These are phyloP conservation scores for Nemophila menziesii DNA, from an alignment of 257 asterid species.

Conservation along the genomic window DNA sequence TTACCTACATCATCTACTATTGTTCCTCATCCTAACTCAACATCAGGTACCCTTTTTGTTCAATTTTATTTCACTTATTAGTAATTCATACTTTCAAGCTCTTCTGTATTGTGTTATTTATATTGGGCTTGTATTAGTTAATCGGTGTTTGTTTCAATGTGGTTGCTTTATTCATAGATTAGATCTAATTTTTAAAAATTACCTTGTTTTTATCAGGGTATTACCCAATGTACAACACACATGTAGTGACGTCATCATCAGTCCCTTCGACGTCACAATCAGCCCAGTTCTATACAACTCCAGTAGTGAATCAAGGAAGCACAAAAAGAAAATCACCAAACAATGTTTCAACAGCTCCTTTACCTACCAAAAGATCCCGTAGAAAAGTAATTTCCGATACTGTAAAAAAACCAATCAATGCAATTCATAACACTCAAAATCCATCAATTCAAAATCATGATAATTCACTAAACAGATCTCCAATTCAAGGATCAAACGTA, in stretches of 20 bases:
- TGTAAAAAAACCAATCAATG: conserved; percentile 31
- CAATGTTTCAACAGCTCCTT: conserved; percentile 20
- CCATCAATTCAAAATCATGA: conserved; percentile 17
- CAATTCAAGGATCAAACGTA: conserved; percentile 50
- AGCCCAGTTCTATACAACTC: conserved; percentile 31
- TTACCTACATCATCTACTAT: conserved; percentile 17
- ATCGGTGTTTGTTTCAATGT: conserved; percentile 1
- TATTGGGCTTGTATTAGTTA: not conserved
- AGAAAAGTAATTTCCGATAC: conserved; percentile 31
- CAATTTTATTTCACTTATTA: no score
- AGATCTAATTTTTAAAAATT: not conserved
- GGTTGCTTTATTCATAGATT: not conserved
- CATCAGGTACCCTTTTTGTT: no score
- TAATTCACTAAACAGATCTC: conserved; percentile 18
- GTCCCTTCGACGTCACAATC: conserved; percentile 16
- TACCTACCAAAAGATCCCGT: conserved; percentile 45
- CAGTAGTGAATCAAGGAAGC: conserved; percentile 20
- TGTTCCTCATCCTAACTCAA: conserved; percentile 6
- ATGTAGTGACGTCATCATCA: conserved; percentile 33
- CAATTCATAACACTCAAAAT: conserved; percentile 17
- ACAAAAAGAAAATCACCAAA: conserved; percentile 48
- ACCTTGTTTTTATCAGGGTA: conserved; percentile 27
- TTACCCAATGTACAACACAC: conserved; percentile 28
- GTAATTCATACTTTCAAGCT: no score
- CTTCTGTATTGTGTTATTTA: not conserved